Evolutionary conservation across 345 rosid genomes (phyloP).

Genomic region (Salix exigua): DNA sequence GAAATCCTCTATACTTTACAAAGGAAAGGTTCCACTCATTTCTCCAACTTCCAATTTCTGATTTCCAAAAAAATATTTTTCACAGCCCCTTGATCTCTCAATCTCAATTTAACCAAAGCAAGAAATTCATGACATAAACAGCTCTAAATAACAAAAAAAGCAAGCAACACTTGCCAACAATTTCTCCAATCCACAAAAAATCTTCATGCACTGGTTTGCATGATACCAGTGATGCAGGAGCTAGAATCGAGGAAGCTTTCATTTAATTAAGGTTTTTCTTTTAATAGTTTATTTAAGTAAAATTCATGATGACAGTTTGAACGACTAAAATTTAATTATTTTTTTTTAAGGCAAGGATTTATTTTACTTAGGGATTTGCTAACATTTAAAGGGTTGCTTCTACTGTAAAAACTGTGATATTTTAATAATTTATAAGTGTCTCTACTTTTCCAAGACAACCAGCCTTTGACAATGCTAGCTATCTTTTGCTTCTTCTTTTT

Average conservation of each 20-base stretch:
- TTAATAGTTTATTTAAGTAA: background rate
- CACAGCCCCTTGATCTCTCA: background rate
- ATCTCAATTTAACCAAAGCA: background rate
- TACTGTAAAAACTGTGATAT: background rate
- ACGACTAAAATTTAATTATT: background rate
- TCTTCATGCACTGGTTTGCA: background rate
- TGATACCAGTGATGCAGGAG: background rate
- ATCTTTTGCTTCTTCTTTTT: background rate
- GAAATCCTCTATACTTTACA: background rate
- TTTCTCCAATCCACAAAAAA: background rate
- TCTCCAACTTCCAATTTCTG: too few species aligned
- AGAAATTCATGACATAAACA: background rate
- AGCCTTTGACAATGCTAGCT: background rate
- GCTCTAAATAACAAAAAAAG: background rate
- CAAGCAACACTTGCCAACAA: background rate
- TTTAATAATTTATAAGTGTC: background rate
- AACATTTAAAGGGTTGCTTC: background rate
- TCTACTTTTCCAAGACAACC: background rate
- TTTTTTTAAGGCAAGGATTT: background rate
- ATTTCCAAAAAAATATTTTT: background rate
- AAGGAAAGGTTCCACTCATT: background rate
- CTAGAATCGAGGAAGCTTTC: background rate
- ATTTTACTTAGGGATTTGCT: background rate
- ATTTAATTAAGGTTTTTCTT: background rate
- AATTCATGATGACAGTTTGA: background rate